Evolutionary conservation across 2,329 filamentous ascomycete genomes (phyloP), one percentile per base, ranked within the genome.

Genomic region (Aureobasidium sp.): DNA sequence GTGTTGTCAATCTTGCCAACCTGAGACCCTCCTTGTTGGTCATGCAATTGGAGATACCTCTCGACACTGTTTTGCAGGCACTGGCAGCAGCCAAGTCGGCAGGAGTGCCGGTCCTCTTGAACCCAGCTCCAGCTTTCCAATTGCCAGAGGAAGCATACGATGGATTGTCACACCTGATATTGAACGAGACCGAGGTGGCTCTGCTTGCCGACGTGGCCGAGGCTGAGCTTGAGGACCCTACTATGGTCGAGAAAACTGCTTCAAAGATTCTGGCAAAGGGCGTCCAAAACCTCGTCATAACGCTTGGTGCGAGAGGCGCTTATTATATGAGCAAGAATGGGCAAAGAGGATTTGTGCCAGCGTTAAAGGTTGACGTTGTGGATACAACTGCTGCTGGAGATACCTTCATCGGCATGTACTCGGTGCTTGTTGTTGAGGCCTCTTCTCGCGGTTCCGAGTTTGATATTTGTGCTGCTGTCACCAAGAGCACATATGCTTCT

Each of bases 351-450:
- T 23, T 55, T 71, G 37, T 73, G n/a, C 41, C 66, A 13, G 90
- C 89, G 0, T 80, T 84, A 65, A 87, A 88, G 74, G 87, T 91
- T 23, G 76, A 82, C 62, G 93, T 97, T 1, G 85, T 96, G 5
- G 93, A 97, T 73, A 97, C 93, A 1, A 97, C 93, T 8, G 93
- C 89, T 1, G 93, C 93, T 5, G 93, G 93, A 0, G 93, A 97
- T 73, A 96, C 93, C 0, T 97, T 96, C 76, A 90, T 95, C 4
- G 93, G 93, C 34, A 39, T 27, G 51, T 55, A 41, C 27, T 39
- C 51, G 20, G 51, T 41, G 13, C 51, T 55, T 41, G 23, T 15
- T 29, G 51, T 55, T 12, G 51, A 55, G 34, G 51, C 51, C 13
- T 26, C 51, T 41, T 55, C 51, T 41, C 12, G 51, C 12, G 41